Evolutionary conservation across 1,284 basidiomycete genomes (phyloP).

Genomic region (Heliocybe sulcata): DNA sequence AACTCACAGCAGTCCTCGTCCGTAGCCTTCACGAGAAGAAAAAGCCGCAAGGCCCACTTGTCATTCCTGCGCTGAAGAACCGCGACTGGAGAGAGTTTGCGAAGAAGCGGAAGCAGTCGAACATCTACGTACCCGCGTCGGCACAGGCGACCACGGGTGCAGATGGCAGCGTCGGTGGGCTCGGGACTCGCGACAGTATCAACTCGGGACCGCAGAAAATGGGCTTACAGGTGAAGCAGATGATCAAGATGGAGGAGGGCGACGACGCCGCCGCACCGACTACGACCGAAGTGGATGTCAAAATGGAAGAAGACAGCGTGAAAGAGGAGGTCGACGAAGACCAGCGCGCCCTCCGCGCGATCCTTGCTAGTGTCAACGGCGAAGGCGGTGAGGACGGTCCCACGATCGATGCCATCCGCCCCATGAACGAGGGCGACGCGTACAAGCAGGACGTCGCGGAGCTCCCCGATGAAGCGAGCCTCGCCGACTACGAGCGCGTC

Average conservation of each 20-base stretch:
- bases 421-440: slow-evolving; percentile 71
- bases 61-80: slow-evolving; percentile 81
- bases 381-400: slow-evolving; percentile 27
- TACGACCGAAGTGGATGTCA: slow-evolving; percentile 16
- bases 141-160: slow-evolving; percentile 54
- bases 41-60: slow-evolving; percentile 56
- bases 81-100: slow-evolving; percentile 83
- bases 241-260: slow-evolving; percentile 25
- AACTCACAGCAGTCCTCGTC: slow-evolving; percentile 53
- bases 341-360: slow-evolving; percentile 63
- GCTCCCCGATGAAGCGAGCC: slow-evolving; percentile 68
- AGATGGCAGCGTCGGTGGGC: slow-evolving; percentile 74
- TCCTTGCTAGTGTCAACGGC: slow-evolving; percentile 49
- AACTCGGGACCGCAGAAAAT: slow-evolving; percentile 60
- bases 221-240: slow-evolving; percentile 48
- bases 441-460: slow-evolving; percentile 74
- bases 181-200: slow-evolving; percentile 64
- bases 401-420: slow-evolving; percentile 41
- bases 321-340: slow-evolving; percentile 53
- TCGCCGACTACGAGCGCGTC: slow-evolving; percentile 86
- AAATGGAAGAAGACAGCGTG: slow-evolving; percentile 17
- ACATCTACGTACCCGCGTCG: slow-evolving; percentile 62
- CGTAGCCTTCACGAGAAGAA: slow-evolving; percentile 35
- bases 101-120: slow-evolving; percentile 39
- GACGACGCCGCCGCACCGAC: slow-evolving; percentile 8